Evolutionary conservation across 1,284 basidiomycete genomes (phyloP), one percentile per base, ranked within the genome.

Genomic region (Boletus albobrunnescens): DNA sequence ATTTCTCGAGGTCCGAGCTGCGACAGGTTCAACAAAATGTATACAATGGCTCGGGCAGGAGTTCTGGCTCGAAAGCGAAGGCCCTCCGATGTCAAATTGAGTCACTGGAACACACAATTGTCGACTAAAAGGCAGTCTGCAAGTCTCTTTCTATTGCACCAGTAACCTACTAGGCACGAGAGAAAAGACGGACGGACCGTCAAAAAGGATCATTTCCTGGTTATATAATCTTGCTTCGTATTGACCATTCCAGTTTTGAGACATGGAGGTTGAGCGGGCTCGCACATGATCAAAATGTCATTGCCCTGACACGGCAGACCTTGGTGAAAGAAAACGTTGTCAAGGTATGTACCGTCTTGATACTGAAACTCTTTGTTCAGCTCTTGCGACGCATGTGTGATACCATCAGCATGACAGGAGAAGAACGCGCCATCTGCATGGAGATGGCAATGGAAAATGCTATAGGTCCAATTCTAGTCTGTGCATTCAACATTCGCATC

Each of bases 381-480:
- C 64, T 78, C 26, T 58, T 79, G 40, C 68, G 71, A 23, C 53
- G 51, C 13, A 71, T 77, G 52, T 61, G 67, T 20, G 69, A 72
- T 36, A 57, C 72, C 44, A 70, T 78, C 58, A 48, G 64, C 8
- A 62, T 65, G 22, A 69, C 62, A 6, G 71, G 71, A n/a, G 63
- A 78, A 47, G 63, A 70, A 33, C 78, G 77, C 46, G 54, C 64
- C 12, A 59, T 78, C n/a, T 79, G 77, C 50, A 51, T 67, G 43
- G 70, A 74, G 12, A 58, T 78, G 50, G 44, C 58, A 39, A 52
- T 67, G n/a, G 64, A 39, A 63, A 71, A 43, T 69, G 67, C 23
- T 67, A 62, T 26, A 63, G 66, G 70, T 71, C 61, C 55, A 53
- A 30, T 37, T 14, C 40, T 28, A 33, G 14, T 19, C 4, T 30